Conservation (phyloP, 2,329 filamentous ascomycete species). For the Fusarium poae region DNA sequence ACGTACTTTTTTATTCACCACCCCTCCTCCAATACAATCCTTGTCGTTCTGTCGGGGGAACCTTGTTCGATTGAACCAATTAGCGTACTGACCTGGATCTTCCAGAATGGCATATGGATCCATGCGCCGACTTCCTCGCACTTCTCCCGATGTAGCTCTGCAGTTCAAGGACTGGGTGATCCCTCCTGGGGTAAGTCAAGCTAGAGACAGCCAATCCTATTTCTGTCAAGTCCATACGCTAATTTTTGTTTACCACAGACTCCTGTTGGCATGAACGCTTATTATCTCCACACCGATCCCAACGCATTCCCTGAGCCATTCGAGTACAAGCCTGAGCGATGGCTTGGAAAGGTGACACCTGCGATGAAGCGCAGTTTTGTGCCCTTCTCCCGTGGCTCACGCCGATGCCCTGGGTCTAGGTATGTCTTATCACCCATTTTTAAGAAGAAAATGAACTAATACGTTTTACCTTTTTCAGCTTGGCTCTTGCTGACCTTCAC, state of each 20-base stretch:
- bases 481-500: not conserved
- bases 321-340: not conserved
- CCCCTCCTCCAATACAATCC: not conserved
- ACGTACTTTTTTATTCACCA: not conserved
- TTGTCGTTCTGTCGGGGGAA: not conserved
- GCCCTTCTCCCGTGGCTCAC: not conserved
- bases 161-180: constrained; percentile 2
- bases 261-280: not conserved
- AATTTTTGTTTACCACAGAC: not conserved
- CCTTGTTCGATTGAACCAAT: not conserved
- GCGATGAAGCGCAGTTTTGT: not conserved
- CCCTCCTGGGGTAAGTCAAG: not conserved
- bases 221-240: not conserved
- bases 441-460: no score
- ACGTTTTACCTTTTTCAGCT: not conserved
- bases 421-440: not conserved
- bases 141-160: not conserved
- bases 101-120: not conserved
- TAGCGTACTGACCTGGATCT: not conserved
- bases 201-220: not conserved
- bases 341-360: not conserved
- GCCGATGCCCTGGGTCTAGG: not conserved
- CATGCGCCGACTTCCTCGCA: constrained; percentile 1
- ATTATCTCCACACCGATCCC: not conserved
- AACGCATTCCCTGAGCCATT: not conserved